Evolutionary conservation across 2,329 filamentous ascomycete genomes (phyloP), one percentile per base, ranked within the genome.

Genomic region (Davidsoniella australis): DNA sequence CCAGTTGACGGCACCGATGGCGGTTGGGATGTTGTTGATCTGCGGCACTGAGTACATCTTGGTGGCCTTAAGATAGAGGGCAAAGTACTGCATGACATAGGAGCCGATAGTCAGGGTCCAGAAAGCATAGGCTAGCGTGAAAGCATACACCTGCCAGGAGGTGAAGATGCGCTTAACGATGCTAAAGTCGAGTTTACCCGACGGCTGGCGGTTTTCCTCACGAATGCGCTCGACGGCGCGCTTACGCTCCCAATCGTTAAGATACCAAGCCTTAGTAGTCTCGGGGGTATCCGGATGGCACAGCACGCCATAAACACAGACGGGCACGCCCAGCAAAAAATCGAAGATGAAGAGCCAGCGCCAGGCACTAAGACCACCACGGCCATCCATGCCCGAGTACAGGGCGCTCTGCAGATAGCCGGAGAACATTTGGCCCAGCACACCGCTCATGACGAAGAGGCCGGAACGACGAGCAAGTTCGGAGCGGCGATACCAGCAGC

Each of bases 171-270:
- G 62, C 43, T 57, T 56, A 48, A 67, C 53, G 17, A 68, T 61
- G 29, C 57, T 55, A 56, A 59, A 60, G 49, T 66, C 58, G 48
- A 66, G 57, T 54, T 63, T 63, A 1, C 63, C 62, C 2, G 57
- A 53, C 2, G 64, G 64, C 44, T 58, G 60, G 45, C 64, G 61
- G 16, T 65, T 66, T 41, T 68, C 66, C 48, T 77, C 72, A 55
- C 82, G 72, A 58, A 89, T 88, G 54, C 82, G 73, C 42, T 80
- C 72, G 12, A 73, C 68, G 54, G 84, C 78, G 38, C 80, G 71
- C 50, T 75, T 68, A 20, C 72, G 71, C 61, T 88, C 82, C 54
- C 78, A 61, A 0, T 64, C 63, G 59, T 58, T 66, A 18, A 70
- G 57, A 44, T 64, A 70, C 50, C 64, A 67, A 0, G 67, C 67